Percentiles rank a stretch among this genome's conserved stretches.
phyloP scores from a whole-genome alignment of 2,329 filamentous ascomycete species.

The Corniculantispora saksenae region DNA sequence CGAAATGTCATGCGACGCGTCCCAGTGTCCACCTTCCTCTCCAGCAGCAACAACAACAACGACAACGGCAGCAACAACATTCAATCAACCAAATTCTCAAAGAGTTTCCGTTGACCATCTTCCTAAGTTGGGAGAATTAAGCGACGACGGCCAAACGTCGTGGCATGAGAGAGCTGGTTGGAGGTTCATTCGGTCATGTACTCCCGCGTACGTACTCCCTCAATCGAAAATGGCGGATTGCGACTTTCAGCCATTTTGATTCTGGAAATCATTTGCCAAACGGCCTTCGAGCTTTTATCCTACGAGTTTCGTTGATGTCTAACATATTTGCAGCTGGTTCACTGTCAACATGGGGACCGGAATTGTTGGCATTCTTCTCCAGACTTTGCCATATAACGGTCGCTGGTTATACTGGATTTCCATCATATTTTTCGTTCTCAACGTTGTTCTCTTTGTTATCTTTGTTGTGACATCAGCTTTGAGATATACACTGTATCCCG shows the following conservation, averaged over 20 bases:
- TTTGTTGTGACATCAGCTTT: conserved; percentile 53
- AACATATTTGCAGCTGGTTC: conserved; percentile 29
- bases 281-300: too few relatives aligned
- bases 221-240: too few relatives aligned
- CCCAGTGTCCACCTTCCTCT: too few relatives aligned
- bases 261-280: too few relatives aligned
- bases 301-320: background rate
- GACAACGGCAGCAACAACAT: too few relatives aligned
- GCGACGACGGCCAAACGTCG: background rate
- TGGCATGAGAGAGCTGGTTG: background rate
- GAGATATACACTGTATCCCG: conserved; percentile 61
- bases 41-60: too few relatives aligned
- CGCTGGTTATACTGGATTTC: conserved; percentile 57
- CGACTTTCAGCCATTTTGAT: too few relatives aligned
- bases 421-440: conserved; percentile 56
- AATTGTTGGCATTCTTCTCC: conserved; percentile 59
- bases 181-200: background rate
- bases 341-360: conserved; percentile 64
- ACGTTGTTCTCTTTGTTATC: conserved; percentile 53
- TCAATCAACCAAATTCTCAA: too few relatives aligned
- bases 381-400: conserved; percentile 58
- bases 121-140: background rate
- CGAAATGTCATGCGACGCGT: too few relatives aligned
- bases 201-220: background rate
- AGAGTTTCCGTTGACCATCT: too few relatives aligned